Conservation (phyloP, 352 stramenopile genomes). For the Globisporangium spiculum region DNA sequence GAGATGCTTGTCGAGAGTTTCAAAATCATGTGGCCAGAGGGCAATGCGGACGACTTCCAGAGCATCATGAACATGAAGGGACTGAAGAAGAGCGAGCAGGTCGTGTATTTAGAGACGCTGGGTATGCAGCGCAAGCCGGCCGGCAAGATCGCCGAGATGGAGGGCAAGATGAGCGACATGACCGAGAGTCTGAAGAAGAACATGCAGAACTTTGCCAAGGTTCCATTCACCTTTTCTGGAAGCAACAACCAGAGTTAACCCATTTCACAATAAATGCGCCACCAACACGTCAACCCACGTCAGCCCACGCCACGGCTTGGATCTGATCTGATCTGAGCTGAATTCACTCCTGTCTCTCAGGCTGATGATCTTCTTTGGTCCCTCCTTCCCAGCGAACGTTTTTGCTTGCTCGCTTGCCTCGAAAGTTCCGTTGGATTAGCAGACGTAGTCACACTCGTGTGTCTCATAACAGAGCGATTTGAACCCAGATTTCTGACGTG, state of each 20-base stretch:
- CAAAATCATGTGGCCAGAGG: slow-evolving; percentile 94
- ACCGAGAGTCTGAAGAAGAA: slow-evolving; percentile 84
- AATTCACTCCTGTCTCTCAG: background rate
- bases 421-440: background rate
- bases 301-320: background rate
- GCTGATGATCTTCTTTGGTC: slow-evolving; percentile 3
- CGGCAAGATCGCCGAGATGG: slow-evolving; percentile 76
- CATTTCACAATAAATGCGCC: background rate
- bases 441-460: background rate
- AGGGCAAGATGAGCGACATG: slow-evolving; percentile 87
- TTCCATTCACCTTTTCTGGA: slow-evolving; percentile 58
- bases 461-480: background rate
- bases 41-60: slow-evolving; percentile 91
- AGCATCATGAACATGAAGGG: slow-evolving; percentile 96
- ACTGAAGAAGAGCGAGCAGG: slow-evolving; percentile 75
- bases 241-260: slow-evolving; percentile 15
- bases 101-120: slow-evolving; percentile 54
- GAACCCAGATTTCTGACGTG: slow-evolving; percentile 7
- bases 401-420: background rate
- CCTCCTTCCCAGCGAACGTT: background rate
- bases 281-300: background rate
- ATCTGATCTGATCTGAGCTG: background rate
- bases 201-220: slow-evolving; percentile 83
- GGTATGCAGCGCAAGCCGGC: slow-evolving; percentile 62
- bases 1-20: slow-evolving; percentile 97